Evolutionary conservation across 1,284 basidiomycete species (phyloP).

Genomic region (Trametes pubescens): DNA sequence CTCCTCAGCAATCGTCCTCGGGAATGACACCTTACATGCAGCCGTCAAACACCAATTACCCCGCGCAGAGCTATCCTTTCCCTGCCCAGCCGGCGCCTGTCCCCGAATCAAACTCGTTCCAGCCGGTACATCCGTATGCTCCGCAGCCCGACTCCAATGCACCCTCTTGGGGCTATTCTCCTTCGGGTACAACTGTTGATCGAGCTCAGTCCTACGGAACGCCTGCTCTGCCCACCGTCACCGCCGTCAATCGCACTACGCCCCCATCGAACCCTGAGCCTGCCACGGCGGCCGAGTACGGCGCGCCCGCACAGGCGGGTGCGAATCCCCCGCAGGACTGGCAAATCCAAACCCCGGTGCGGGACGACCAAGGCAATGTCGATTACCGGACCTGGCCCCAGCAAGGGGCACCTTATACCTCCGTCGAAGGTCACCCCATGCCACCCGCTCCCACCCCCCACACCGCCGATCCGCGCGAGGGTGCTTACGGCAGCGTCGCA

Average conservation of each 20-base stretch:
- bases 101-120: slow-evolving; percentile 45
- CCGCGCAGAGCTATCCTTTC: slow-evolving; percentile 53
- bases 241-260: slow-evolving; percentile 32
- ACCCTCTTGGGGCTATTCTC: slow-evolving; percentile 63
- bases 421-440: slow-evolving; percentile 39
- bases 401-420: slow-evolving; percentile 45
- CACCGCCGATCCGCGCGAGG: slow-evolving; percentile 38
- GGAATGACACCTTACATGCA: slow-evolving; percentile 48
- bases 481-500: slow-evolving; percentile 39
- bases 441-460: slow-evolving; percentile 34
- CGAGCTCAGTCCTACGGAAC: slow-evolving; percentile 59
- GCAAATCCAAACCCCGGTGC: slow-evolving; percentile 40
- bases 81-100: slow-evolving; percentile 42
- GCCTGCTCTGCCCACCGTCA: slow-evolving; percentile 44
- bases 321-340: slow-evolving; percentile 37
- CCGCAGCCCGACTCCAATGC: slow-evolving; percentile 37
- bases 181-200: slow-evolving; percentile 52
- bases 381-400: slow-evolving; percentile 51
- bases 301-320: slow-evolving; percentile 33
- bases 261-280: slow-evolving; percentile 35
- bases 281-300: slow-evolving; percentile 34
- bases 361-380: slow-evolving; percentile 44
- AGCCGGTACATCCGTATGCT: slow-evolving; percentile 38
- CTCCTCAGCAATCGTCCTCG: slow-evolving; percentile 37
- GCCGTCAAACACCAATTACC: slow-evolving; percentile 50